Conservation (phyloP, 257 asterid species). For the Penstemon newberryi region DNA sequence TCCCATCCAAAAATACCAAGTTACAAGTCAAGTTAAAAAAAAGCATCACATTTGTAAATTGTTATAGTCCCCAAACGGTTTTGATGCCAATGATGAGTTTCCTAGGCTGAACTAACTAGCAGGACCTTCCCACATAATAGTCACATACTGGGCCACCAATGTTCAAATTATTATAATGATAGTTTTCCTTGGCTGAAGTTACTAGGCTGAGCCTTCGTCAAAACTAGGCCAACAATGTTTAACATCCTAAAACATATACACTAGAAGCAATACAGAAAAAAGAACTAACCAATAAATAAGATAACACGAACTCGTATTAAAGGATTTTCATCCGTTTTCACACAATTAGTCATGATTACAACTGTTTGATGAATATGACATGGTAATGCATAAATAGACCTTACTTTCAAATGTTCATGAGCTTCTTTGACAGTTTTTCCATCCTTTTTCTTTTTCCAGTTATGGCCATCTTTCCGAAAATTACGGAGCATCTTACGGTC, state of each 20-base stretch:
- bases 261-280: not conserved
- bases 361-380: not conserved
- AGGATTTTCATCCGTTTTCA: not conserved
- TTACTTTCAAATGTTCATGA: slow-evolving; percentile 94
- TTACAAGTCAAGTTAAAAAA: not conserved
- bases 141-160: no score
- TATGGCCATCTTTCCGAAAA: slow-evolving; percentile 94
- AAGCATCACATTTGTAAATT: not conserved
- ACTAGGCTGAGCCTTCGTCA: no score
- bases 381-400: slow-evolving; percentile 25
- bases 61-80: no score
- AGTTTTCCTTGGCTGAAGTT: slow-evolving; percentile 9
- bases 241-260: not conserved
- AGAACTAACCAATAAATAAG: not conserved
- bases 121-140: no score
- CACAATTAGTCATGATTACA: slow-evolving; percentile 5
- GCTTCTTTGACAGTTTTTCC: slow-evolving; percentile 98
- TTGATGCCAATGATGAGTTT: not conserved
- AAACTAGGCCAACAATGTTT: slow-evolving; percentile 6
- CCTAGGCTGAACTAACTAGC: slow-evolving; percentile 1
- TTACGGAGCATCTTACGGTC: slow-evolving; percentile 98
- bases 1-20: slow-evolving; percentile 12
- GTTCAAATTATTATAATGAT: not conserved
- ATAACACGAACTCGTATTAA: not conserved
- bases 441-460: slow-evolving; percentile 97